phyloP scores from a whole-genome alignment of 1,284 basidiomycete genomes.

The Exobasidium cylindrosporum region DNA sequence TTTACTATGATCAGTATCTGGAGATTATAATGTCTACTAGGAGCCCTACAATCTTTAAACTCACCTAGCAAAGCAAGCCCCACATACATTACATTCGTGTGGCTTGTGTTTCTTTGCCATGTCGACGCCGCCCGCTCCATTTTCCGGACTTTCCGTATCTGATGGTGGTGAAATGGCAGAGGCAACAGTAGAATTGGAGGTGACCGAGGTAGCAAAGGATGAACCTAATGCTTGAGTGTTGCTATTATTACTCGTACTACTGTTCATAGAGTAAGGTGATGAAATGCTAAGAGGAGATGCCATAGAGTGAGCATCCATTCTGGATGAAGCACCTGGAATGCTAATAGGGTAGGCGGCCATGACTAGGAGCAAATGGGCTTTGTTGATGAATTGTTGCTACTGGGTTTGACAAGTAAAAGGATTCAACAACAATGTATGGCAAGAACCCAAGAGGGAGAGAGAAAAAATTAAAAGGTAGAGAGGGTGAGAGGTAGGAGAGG shows the following conservation, averaged over 20 bases:
- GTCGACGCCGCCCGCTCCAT: background rate
- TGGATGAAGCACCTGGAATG: background rate
- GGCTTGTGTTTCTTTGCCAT: constrained; percentile 9
- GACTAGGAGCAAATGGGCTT: too few species aligned
- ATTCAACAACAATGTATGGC: too few species aligned
- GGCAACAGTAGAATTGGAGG: background rate
- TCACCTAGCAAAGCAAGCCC: constrained; percentile 17
- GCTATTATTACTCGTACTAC: background rate
- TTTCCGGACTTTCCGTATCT: background rate
- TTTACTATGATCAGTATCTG: too few species aligned
- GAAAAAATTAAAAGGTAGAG: too few species aligned
- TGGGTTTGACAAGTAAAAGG: too few species aligned
- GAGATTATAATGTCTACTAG: too few species aligned
- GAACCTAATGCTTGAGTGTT: background rate
- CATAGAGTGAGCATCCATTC: background rate
- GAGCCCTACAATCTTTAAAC: background rate
- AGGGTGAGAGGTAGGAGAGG: too few species aligned
- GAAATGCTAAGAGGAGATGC: constrained; percentile 1
- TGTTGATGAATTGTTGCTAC: too few species aligned
- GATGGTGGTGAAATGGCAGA: background rate
- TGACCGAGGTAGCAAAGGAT: constrained; percentile 1
- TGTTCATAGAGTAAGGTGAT: background rate
- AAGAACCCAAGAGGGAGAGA: too few species aligned
- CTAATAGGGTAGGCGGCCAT: background rate
- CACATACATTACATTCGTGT: constrained; percentile 15